Conservation (phyloP, 31 red algal genomes). For the Asparagopsis taxiformis region DNA sequence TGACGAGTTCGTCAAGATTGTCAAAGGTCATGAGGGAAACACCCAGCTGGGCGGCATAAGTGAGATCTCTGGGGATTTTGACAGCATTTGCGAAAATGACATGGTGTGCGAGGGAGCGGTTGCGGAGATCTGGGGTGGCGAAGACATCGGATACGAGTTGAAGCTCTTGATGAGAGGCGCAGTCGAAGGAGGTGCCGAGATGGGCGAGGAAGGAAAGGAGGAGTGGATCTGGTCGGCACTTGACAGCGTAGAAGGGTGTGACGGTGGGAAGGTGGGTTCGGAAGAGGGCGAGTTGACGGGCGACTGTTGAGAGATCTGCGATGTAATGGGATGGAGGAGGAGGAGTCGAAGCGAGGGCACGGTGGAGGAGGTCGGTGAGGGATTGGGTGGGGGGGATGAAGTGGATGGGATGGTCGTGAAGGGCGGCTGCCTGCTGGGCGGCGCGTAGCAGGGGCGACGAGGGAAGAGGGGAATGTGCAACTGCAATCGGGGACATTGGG, state of each 20-base stretch:
- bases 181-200: slow-evolving; percentile 84
- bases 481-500: no score
- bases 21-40: slow-evolving; percentile 83
- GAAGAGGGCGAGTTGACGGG: slow-evolving; percentile 56
- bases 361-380: slow-evolving; percentile 15
- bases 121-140: not conserved
- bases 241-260: slow-evolving; percentile 82
- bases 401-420: slow-evolving; percentile 15
- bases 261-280: slow-evolving; percentile 57
- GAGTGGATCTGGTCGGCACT: slow-evolving; percentile 83
- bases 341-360: not conserved
- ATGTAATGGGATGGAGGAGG: slow-evolving; percentile 49
- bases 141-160: slow-evolving; percentile 40
- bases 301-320: slow-evolving; percentile 68
- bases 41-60: slow-evolving; percentile 48
- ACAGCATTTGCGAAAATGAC: slow-evolving; percentile 91
- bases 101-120: slow-evolving; percentile 12
- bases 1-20: slow-evolving; percentile 62
- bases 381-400: slow-evolving; percentile 10
- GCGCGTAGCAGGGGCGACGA: slow-evolving; percentile 3
- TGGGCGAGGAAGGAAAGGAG: slow-evolving; percentile 60
- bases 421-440: slow-evolving; percentile 1
- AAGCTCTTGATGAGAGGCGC: slow-evolving; percentile 81
- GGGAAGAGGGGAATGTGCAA: not conserved
- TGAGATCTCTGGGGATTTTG: slow-evolving; percentile 61